These are phyloP conservation scores for Torulaspora maleeae DNA, from an alignment of 805 yeast species.

Conservation along the genomic window DNA sequence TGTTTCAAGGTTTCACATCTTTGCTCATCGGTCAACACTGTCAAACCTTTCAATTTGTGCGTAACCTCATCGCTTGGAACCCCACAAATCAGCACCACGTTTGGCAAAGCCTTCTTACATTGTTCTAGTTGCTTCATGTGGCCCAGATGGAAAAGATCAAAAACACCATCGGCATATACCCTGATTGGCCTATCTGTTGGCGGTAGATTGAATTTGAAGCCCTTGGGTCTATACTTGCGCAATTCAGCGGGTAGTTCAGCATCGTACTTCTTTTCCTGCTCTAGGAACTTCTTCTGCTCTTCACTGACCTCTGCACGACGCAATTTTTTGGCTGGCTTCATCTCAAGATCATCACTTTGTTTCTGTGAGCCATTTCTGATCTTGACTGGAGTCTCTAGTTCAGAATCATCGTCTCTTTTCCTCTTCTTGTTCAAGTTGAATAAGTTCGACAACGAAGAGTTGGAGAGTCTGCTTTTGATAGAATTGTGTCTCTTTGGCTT, in stretches of 20 bases:
- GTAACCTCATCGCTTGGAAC: slow-evolving; percentile 87
- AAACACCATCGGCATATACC: slow-evolving; percentile 97
- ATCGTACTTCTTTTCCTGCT: slow-evolving; percentile 57
- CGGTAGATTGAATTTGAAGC: slow-evolving; percentile 74
- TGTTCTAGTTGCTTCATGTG: slow-evolving; percentile 98
- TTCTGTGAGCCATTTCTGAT: slow-evolving; percentile 5
- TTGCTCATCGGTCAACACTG: slow-evolving; percentile 83
- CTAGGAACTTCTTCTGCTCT: slow-evolving; percentile 31
- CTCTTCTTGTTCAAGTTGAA: slow-evolving; percentile 31
- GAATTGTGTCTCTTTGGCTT: slow-evolving; percentile 11
- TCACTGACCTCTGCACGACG: slow-evolving; percentile 16
- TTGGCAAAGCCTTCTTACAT: slow-evolving; percentile 86
- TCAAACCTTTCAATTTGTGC: slow-evolving; percentile 86
- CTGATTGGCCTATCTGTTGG: slow-evolving; percentile 82
- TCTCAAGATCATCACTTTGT: slow-evolving; percentile 1
- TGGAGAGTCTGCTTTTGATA: slow-evolving; percentile 29
- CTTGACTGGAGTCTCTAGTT: slow-evolving; percentile 34
- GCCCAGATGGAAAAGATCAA: slow-evolving; percentile 93
- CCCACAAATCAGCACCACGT: slow-evolving; percentile 83
- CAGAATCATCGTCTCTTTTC: slow-evolving; percentile 20
- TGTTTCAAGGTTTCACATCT: slow-evolving; percentile 87
- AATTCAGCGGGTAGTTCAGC: slow-evolving; percentile 61
- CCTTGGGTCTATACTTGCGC: slow-evolving; percentile 74
- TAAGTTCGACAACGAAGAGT: slow-evolving; percentile 33
- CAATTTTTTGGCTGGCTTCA: slow-evolving; percentile 12